Percentiles rank a stretch among this genome's conserved stretches.
Conservation (phyloP, 805 yeast species). For the Candida parachauliodes region DNA sequence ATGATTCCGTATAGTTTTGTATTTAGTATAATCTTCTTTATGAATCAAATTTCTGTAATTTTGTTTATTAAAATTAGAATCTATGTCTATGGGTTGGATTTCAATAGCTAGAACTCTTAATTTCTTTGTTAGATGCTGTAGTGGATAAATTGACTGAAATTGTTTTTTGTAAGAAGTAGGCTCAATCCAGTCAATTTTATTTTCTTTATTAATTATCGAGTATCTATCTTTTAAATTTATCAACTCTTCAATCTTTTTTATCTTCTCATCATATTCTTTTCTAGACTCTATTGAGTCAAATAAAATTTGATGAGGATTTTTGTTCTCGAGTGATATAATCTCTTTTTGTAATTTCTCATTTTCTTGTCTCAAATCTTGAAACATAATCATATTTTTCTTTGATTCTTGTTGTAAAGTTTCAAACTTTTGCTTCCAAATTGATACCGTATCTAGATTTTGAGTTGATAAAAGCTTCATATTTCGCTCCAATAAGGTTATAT, state of each 20-base stretch:
- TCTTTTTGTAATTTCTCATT: constrained; percentile 24
- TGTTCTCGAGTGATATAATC: constrained; percentile 7
- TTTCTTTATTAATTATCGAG: not conserved
- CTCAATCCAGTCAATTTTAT: constrained; percentile 21
- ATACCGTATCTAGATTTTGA: constrained; percentile 24
- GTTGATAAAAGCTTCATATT: constrained; percentile 33
- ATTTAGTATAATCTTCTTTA: constrained; percentile 14
- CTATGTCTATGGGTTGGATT: constrained; percentile 12
- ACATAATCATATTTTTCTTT: constrained; percentile 16
- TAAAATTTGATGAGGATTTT: constrained; percentile 13
- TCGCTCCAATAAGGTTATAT: constrained; percentile 42
- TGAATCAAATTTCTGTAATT: constrained; percentile 17
- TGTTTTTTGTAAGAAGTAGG: constrained; percentile 4
- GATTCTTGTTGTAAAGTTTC: constrained; percentile 18
- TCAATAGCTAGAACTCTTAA: constrained; percentile 8
- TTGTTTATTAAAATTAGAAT: constrained; percentile 11
- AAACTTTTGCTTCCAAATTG: constrained; percentile 13
- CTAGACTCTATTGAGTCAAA: constrained; percentile 26
- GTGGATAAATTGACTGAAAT: constrained; percentile 7
- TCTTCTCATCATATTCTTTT: constrained; percentile 26
- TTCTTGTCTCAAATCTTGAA: constrained; percentile 19
- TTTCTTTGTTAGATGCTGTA: constrained; percentile 9
- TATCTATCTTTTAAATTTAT: constrained; percentile 36
- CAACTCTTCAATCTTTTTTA: constrained; percentile 44
- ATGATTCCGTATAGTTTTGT: constrained; percentile 3